These are phyloP conservation scores for Pythium dissimile DNA, from an alignment of 352 stramenopile species.

Conservation along the genomic window DNA sequence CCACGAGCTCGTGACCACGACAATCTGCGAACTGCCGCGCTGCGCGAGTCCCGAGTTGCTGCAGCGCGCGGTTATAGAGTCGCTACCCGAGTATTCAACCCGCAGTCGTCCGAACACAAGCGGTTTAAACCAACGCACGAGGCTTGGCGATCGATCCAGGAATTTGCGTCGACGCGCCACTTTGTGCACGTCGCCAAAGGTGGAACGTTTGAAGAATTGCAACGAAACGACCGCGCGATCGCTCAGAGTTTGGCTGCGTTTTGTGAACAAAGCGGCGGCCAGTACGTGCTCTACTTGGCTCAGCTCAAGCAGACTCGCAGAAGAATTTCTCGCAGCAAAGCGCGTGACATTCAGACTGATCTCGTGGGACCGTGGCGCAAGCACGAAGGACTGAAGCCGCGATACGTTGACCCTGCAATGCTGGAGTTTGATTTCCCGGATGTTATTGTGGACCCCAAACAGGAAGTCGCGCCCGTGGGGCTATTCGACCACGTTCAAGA, in stretches of 20 bases:
- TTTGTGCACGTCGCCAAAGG: not conserved
- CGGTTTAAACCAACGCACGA: not conserved
- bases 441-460: not conserved
- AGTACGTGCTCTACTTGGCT: not conserved
- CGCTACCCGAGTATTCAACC: not conserved
- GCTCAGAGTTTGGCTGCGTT: not conserved
- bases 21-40: not conserved
- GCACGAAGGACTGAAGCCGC: not conserved
- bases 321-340: not conserved
- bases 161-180: not conserved
- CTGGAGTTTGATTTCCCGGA: not conserved
- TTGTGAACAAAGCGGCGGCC: not conserved
- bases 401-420: too few relatives aligned
- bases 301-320: not conserved
- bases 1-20: not conserved
- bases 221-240: not conserved
- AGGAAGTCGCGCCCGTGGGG: not conserved
- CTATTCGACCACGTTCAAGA: not conserved
- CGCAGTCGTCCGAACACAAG: not conserved
- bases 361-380: not conserved
- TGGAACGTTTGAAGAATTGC: not conserved
- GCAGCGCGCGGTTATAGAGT: not conserved
- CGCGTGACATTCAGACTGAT: not conserved
- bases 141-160: not conserved
- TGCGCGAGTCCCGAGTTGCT: not conserved